Evolutionary conservation across 208 protist species (phyloP), one percentile per base, ranked within the genome.

Genomic region (Leptomonas pyrrhocoris): DNA sequence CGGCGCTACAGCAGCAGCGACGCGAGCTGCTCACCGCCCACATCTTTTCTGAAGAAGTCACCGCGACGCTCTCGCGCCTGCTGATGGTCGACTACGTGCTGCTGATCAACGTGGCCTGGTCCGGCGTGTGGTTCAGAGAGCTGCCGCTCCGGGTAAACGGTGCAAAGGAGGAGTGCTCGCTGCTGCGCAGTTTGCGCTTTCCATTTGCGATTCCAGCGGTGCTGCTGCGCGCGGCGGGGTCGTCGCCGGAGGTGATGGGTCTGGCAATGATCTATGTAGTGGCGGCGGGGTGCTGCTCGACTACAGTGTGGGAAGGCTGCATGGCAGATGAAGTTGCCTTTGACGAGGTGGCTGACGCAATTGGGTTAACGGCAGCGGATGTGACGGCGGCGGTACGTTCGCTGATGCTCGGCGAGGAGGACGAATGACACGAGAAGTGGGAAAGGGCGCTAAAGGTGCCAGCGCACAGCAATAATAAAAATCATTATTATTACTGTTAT

Each of bases 21-120:
- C 77, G 82, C 23, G 75, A 80, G 51, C 71, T 92, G 13, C 69
- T 91, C 45, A 77, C 72, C 18, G 34, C 75, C 11, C 75, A 84
- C 56, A n/a, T 90, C 23, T 85, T 94, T 49, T 81, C 81, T 31
- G 57, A 71, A 7, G 76, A 87, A 19, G 78, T 73, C 11, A 64
- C 84, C 18, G 79, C 74, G n/a, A 63, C 74, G 38, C 74, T 92
- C 19, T 80, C 82, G 27, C 80, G 80, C 18, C 78, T 94, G 36
- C 79, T 90, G 12, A 46, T 89, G 15, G 73, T 86, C 13, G 85
- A 94, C 50, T 49, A 80, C 48, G 25, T 34, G 27, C 42, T 81
- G 16, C 43, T 88, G 23, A 43, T 59, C 27, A 56, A 59, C 36
- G 34, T 43, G 40, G 73, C 68, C 55, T 83, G 79, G 80, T 51